These are phyloP conservation scores for Durotheca rogersii DNA, from an alignment of 495 filamentous ascomycete genomes.

Conservation along the genomic window DNA sequence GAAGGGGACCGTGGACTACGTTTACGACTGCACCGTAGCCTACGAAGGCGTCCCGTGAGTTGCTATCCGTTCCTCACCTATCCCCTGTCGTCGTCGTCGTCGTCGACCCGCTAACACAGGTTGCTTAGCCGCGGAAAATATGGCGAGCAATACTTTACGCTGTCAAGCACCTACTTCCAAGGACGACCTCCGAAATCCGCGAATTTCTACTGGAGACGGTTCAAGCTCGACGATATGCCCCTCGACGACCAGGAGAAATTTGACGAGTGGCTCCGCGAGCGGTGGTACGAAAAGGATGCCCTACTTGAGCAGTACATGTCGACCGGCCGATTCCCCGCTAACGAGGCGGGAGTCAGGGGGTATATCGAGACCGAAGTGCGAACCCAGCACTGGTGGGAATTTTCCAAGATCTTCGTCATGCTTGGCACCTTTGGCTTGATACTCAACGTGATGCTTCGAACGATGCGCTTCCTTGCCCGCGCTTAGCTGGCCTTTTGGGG, in stretches of 20 bases:
- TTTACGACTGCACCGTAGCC: constrained; percentile 84
- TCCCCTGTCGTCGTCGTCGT: constrained; percentile 1
- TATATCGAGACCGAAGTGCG: constrained; percentile 52
- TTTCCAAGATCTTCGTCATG: constrained; percentile 51
- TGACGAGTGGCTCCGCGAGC: constrained; percentile 68
- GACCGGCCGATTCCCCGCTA: constrained; percentile 67
- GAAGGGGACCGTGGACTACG: constrained; percentile 67
- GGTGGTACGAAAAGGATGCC: constrained; percentile 80
- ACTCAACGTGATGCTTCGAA: constrained; percentile 34
- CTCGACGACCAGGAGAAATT: constrained; percentile 62
- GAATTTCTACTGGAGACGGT: constrained; percentile 82
- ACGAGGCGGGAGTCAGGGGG: constrained; percentile 36
- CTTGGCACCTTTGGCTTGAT: constrained; percentile 41
- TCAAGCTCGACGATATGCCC: constrained; percentile 65
- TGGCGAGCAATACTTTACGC: constrained; percentile 74
- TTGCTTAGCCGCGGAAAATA: constrained; percentile 60
- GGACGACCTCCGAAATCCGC: constrained; percentile 79
- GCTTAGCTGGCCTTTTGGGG: neutral
- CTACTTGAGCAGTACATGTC: constrained; percentile 69
- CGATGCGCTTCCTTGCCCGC: constrained; percentile 10
- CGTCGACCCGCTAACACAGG: constrained; percentile 17
- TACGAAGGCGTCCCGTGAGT: constrained; percentile 80
- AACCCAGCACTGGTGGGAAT: constrained; percentile 49
- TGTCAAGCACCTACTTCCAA: constrained; percentile 70
- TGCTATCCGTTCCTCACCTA: neutral